Evolutionary conservation across 2,329 filamentous ascomycete species (phyloP).

Genomic region (Fusarium tanahbumbuense): DNA sequence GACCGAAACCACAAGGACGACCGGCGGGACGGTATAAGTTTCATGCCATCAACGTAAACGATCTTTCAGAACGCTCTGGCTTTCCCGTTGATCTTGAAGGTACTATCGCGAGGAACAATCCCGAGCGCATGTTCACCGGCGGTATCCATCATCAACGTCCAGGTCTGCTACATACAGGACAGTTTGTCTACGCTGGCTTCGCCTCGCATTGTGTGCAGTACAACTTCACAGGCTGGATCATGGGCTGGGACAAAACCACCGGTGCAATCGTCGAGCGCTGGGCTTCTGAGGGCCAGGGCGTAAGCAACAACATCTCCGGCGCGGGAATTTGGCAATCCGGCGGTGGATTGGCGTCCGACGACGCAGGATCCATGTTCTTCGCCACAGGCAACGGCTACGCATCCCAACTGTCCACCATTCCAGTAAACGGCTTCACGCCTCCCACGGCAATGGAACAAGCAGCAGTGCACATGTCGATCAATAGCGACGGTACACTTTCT

Average conservation of each 20-base stretch:
- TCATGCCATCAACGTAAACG: conserved; percentile 55
- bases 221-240: conserved; percentile 66
- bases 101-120: conserved; percentile 58
- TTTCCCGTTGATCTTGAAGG: conserved; percentile 64
- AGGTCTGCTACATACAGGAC: conserved; percentile 58
- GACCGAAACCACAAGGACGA: conserved; percentile 49
- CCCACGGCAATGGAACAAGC: conserved; percentile 59
- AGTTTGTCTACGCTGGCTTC: conserved; percentile 64
- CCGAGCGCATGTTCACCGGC: conserved; percentile 61
- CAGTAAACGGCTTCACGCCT: conserved; percentile 53
- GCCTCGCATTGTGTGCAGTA: conserved; percentile 67
- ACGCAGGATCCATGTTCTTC: conserved; percentile 54
- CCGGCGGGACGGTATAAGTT: conserved; percentile 52
- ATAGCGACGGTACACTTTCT: conserved; percentile 55
- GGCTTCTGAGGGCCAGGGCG: conserved; percentile 56
- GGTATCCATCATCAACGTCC: conserved; percentile 65
- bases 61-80: conserved; percentile 52
- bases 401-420: conserved; percentile 53
- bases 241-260: conserved; percentile 60
- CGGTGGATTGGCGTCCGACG: conserved; percentile 54
- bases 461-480: conserved; percentile 57
- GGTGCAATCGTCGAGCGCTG: conserved; percentile 54
- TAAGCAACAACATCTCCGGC: conserved; percentile 52
- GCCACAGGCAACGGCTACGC: conserved; percentile 57
- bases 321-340: conserved; percentile 60